phyloP scores from a whole-genome alignment of 345 rosid species.

The Brassica napus region DNA sequence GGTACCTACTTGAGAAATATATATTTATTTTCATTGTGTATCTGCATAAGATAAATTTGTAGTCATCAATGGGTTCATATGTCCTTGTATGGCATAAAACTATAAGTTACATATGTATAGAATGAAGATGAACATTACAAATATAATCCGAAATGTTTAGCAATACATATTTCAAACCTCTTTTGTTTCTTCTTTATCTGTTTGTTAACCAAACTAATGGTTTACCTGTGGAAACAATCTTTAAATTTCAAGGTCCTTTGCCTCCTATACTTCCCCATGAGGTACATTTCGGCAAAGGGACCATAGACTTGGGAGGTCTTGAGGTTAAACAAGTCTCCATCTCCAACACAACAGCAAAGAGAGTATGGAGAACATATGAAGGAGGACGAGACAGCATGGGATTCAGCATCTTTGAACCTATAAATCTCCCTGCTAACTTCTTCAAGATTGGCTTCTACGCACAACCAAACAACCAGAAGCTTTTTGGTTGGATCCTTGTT shows the following conservation, averaged over 20 bases:
- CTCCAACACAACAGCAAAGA: conserved; percentile 30
- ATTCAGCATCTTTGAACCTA: conserved; percentile 60
- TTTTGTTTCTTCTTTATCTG: not conserved
- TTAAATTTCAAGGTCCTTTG: conserved; percentile 54
- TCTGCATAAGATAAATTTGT: not conserved
- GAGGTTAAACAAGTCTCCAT: conserved; percentile 55
- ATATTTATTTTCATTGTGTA: not conserved
- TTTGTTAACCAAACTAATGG: conserved; percentile 13
- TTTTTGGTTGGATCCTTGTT: conserved; percentile 59
- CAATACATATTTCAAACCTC: conserved; percentile 4
- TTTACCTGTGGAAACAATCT: conserved; percentile 48
- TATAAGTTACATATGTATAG: not conserved
- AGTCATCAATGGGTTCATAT: not conserved
- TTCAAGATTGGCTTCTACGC: conserved; percentile 54
- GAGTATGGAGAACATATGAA: conserved; percentile 57
- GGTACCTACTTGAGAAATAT: not conserved
- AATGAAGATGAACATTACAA: not conserved
- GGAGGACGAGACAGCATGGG: conserved; percentile 62
- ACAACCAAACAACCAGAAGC: conserved; percentile 56
- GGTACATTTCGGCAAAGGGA: conserved; percentile 53
- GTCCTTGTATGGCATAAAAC: not conserved
- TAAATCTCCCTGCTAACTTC: conserved; percentile 43
- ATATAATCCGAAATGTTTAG: not conserved
- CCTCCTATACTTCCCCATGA: conserved; percentile 53
- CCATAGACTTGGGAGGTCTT: conserved; percentile 61